Base-by-base conservation (phyloP, 2,329 filamentous ascomycete genomes). In the Berkeleyomyces basicola region DNA sequence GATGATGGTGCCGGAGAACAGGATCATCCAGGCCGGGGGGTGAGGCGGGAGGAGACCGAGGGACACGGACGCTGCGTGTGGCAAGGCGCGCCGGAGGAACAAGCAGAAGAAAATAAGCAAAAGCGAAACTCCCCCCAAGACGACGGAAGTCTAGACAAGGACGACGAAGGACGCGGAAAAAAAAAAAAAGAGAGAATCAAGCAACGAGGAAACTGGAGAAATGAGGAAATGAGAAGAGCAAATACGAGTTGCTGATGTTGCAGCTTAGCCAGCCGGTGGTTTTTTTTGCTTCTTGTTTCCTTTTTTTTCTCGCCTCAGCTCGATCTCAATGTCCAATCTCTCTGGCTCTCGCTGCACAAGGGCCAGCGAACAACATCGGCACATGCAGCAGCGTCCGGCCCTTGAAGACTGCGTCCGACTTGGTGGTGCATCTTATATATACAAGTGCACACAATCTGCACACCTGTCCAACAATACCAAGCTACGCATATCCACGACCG, bases 181-280 rank as follows among this genome's bases (percentile, higher is more conserved):
- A 46, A 63, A 43, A 59, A 51, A 43, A 59, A 47, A 58, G 33
- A 47, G 53, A 59, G 4, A n/a, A 61, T 37, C 37, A 23, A 36
- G 14, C 33, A 7, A 37, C 10, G 31, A 37, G 16, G 9, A 43
- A 33, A 37, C 1, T 37, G 6, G 31, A 33, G 14, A 37, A 11
- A 55, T 23, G 31, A 39, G n/a, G 31, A 55, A 31, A 55, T 55
- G 33, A 55, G 14, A 23, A 39, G 33, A 55, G 10, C 51, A 37
- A 55, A 55, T 55, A 55, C 33, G 33, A 55, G n/a, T 39, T 37
- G 49, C 33, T 55, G 33, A 10, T 55, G 33, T 36, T 37, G 36
- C 36, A 39, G 51, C 51, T 36, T 36, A 55, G 51, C 36, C 39
- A 37, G 36, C 23, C 16, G 16, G 51, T 55, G 11, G 43, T 46